Evolutionary conservation across 2,329 filamentous ascomycete species (phyloP).

Genomic region (Cladosporium sphaerospermum): DNA sequence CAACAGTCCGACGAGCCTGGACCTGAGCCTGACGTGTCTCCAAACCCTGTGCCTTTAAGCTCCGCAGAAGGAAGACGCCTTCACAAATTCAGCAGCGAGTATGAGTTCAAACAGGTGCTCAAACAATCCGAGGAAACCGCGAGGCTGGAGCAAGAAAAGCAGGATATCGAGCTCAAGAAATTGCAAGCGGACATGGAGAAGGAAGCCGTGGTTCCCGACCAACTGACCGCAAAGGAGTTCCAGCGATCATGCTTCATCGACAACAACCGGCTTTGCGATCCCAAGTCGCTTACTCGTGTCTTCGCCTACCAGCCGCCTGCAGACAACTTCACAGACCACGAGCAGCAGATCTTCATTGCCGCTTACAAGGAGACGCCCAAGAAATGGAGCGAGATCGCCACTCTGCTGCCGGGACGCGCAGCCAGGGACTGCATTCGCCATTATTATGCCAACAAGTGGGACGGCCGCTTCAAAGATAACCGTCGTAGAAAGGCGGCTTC

Average conservation of each 20-base stretch:
- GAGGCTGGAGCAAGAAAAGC: constrained; percentile 56
- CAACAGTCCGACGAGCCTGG: constrained; percentile 29
- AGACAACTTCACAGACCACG: constrained; percentile 68
- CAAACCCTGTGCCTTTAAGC: constrained; percentile 17
- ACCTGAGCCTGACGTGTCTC: constrained; percentile 42
- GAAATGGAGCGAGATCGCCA: constrained; percentile 74
- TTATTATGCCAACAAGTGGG: constrained; percentile 75
- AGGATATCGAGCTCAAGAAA: constrained; percentile 50
- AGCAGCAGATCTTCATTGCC: constrained; percentile 65
- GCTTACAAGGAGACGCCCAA: constrained; percentile 71
- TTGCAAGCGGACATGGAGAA: constrained; percentile 69
- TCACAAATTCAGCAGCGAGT: constrained; percentile 60
- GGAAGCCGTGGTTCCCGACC: constrained; percentile 67
- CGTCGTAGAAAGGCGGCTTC: constrained; percentile 44
- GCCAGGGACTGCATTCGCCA: constrained; percentile 79
- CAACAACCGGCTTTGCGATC: constrained; percentile 57
- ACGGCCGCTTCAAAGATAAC: constrained; percentile 70
- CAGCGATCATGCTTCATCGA: constrained; percentile 57
- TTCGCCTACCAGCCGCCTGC: constrained; percentile 68
- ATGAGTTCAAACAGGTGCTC: constrained; percentile 65
- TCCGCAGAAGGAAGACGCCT: constrained; percentile 48
- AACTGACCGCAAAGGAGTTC: constrained; percentile 58
- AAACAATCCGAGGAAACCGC: constrained; percentile 69
- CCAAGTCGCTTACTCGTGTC: constrained; percentile 60
- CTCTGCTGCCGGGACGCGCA: constrained; percentile 59